These are phyloP conservation scores for Leccinum incarnatum DNA, from an alignment of 768 basidiomycete species.

Conservation along the genomic window DNA sequence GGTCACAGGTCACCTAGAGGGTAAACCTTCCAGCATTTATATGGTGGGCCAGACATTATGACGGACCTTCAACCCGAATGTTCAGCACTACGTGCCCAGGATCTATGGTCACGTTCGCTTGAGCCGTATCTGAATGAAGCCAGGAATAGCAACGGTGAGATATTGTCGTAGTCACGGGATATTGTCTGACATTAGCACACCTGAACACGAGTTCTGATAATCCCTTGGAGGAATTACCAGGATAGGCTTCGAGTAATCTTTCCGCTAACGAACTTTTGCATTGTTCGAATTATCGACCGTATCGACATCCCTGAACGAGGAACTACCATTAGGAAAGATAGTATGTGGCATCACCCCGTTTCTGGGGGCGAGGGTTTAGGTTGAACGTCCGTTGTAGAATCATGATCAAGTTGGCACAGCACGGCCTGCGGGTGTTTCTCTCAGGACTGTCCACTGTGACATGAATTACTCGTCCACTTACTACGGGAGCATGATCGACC, in stretches of 20 bases:
- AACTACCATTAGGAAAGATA: constrained; percentile 51
- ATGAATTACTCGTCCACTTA: not conserved
- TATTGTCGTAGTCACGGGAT: constrained; percentile 15
- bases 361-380: constrained; percentile 72
- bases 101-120: constrained; percentile 11
- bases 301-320: constrained; percentile 8
- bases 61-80: constrained; percentile 5
- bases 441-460: constrained; percentile 7
- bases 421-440: constrained; percentile 37
- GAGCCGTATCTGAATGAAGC: constrained; percentile 2
- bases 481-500: not conserved
- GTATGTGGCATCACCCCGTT: constrained; percentile 69
- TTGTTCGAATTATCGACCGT: not conserved
- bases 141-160: constrained; percentile 12
- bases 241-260: not conserved
- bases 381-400: constrained; percentile 52
- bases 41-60: not conserved
- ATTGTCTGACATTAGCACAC: constrained; percentile 3
- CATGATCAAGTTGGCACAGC: constrained; percentile 30
- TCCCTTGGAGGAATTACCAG: not conserved
- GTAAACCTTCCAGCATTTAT: constrained; percentile 1
- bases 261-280: not conserved
- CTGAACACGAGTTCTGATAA: not conserved
- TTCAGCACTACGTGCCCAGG: not conserved
- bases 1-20: not conserved